These are phyloP conservation scores for Lasiosphaeria miniovina DNA, from an alignment of 495 filamentous ascomycete genomes.

Conservation along the genomic window DNA sequence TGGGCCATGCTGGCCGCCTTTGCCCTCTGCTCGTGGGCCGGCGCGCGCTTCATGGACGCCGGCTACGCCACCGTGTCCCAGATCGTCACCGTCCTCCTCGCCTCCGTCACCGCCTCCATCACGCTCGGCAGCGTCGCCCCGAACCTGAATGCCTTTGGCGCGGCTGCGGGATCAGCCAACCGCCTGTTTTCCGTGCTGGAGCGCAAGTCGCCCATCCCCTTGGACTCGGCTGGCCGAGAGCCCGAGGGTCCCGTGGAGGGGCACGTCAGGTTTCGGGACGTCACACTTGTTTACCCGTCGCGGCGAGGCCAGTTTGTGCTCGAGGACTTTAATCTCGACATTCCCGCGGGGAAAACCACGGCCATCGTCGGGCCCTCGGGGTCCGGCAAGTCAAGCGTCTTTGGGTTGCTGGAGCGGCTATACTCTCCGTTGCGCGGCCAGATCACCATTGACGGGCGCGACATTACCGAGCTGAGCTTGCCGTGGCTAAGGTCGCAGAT, in stretches of 20 bases:
- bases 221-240: conserved; percentile 62
- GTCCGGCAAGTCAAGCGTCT: conserved; percentile 82
- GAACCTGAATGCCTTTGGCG: no score
- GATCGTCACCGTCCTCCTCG: no score
- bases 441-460: conserved; percentile 74
- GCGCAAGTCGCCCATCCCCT: conserved; percentile 65
- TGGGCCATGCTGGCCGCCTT: no score
- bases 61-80: no score
- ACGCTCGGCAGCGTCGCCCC: no score
- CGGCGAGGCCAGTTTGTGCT: conserved; percentile 79
- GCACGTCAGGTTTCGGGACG: conserved; percentile 69
- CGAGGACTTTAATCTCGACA: conserved; percentile 66
- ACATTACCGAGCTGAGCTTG: conserved; percentile 72
- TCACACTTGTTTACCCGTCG: conserved; percentile 89
- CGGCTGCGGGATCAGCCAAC: no score
- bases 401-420: conserved; percentile 85
- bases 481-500: conserved; percentile 85
- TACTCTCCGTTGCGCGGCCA: conserved; percentile 76
- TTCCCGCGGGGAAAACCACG: conserved; percentile 80
- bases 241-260: conserved; percentile 63
- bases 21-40: no score
- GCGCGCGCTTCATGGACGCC: no score
- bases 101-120: no score
- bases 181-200: no score
- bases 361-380: conserved; percentile 60